Evolutionary conservation across 2,329 filamentous ascomycete species (phyloP), one percentile per base, ranked within the genome.

Genomic region (Acephala macrosclerotiorum): DNA sequence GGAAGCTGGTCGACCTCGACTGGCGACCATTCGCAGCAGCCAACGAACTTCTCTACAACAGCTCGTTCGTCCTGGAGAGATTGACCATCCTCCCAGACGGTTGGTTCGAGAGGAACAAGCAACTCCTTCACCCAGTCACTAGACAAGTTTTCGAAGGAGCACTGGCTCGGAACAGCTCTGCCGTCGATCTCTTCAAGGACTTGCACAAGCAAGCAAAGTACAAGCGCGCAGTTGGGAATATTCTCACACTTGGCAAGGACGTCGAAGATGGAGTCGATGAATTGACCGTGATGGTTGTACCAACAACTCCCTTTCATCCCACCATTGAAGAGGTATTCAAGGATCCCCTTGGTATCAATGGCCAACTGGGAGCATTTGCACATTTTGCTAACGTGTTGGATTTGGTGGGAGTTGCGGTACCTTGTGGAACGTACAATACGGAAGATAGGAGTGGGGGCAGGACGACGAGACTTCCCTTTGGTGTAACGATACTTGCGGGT

Each of bases 301-400:
- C 85, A 0, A 86, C 85, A 0, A 77, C 82, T 42, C 84, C 84
- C 18, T 76, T 74, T 33, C 80, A 82, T 69, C 78, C 77, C 59
- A 85, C 79, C 1, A 82, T 86, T 18, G 74, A 79, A 45, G 81
- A 85, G 66, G 81, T 87, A 64, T 77, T 82, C 12, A 77, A 75
- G 16, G 83, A 86, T 70, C 84, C 84, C 0, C 77, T 87, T 57
- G 76, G 71, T 16, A 78, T 81, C 66, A 87, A 87, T 66, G 80
- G 79, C 29, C 77, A 77, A 22, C 68, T 84, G n/a, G 82, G 83
- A 11, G 42, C 76, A 45, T 87, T 85, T 71, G 83, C 84, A 1
- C 84, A 86, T 69, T 86, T 82, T 71, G 85, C 78, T 2, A 87
- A 87, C 71, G 82, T 87, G 22, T 74, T 87, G 33, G 85, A 87